phyloP scores from a whole-genome alignment of 257 asterid species.

The Nicotiana knightiana region DNA sequence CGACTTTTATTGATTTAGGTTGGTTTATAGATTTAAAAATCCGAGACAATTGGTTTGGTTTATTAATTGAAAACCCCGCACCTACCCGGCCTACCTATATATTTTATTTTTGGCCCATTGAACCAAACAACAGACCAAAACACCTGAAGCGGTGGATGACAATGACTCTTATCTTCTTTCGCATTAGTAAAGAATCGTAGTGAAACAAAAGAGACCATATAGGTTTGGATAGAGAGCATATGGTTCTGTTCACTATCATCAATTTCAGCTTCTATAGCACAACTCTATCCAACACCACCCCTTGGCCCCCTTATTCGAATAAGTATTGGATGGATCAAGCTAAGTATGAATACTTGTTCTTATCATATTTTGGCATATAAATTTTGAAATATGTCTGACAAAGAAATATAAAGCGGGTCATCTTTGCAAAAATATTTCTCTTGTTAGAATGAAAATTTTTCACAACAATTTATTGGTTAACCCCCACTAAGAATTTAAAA shows the following conservation, averaged over 20 bases:
- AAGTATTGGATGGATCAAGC: neutral
- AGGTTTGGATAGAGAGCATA: neutral
- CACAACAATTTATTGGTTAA: neutral
- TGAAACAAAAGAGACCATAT: neutral
- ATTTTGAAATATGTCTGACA: neutral
- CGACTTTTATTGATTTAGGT: too few species aligned
- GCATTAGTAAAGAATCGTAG: neutral
- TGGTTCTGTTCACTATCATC: neutral
- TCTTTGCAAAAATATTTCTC: too few species aligned
- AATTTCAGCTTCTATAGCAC: neutral
- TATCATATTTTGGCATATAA: neutral
- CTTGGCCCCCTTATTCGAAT: neutral
- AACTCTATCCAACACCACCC: too few species aligned
- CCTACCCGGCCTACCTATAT: too few species aligned
- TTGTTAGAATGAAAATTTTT: neutral
- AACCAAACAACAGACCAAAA: too few species aligned
- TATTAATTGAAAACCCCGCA: too few species aligned
- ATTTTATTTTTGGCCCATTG: too few species aligned
- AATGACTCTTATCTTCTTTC: neutral
- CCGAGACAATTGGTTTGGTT: fast-evolving
- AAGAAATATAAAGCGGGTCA: neutral
- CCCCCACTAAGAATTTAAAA: too few species aligned
- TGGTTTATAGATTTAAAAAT: too few species aligned
- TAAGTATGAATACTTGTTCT: neutral
- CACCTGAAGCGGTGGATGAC: neutral